These are phyloP conservation scores for Boletus sp. DNA, from an alignment of 1,284 basidiomycete species.

Conservation along the genomic window DNA sequence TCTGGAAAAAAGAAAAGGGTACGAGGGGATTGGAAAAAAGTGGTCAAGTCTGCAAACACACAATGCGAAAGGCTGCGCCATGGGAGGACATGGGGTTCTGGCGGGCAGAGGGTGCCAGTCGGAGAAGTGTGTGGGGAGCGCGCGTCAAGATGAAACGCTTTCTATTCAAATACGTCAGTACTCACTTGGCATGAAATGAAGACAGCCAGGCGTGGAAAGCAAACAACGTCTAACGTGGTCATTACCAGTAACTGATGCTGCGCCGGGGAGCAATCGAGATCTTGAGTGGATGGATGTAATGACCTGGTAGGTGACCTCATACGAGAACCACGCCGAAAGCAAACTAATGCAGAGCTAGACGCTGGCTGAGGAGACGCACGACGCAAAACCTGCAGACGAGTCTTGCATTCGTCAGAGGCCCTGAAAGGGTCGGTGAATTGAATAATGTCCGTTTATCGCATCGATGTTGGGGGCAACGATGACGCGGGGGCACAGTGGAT, in stretches of 20 bases:
- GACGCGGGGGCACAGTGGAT: constrained; percentile 3
- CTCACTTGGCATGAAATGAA: constrained; percentile 6
- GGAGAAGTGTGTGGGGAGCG: constrained; percentile 24
- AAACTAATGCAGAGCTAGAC: not conserved
- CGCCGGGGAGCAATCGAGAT: constrained; percentile 16
- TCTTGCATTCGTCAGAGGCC: constrained; percentile 1
- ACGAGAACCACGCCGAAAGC: not conserved
- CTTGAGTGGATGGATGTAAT: constrained; percentile 3
- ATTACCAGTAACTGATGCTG: constrained; percentile 8
- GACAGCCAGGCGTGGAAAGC: constrained; percentile 7
- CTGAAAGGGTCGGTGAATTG: constrained; percentile 22
- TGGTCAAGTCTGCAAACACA: constrained; percentile 5
- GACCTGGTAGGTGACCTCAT: constrained; percentile 12
- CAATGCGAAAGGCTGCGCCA: not conserved
- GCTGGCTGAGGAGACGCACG: constrained; percentile 3
- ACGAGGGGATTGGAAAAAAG: not conserved
- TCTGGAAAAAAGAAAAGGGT: constrained; percentile 1
- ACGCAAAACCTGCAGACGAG: not conserved
- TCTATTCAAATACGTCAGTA: constrained; percentile 23
- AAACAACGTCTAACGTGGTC: constrained; percentile 8
- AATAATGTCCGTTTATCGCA: constrained; percentile 17
- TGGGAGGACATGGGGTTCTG: constrained; percentile 3
- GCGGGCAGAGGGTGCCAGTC: constrained; percentile 24
- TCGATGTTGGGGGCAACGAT: constrained; percentile 1
- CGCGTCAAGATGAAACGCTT: constrained; percentile 26